Percentiles rank a stretch among this genome's conserved stretches.
These are phyloP conservation scores for Lecanicillium sp. DNA, from an alignment of 2,329 filamentous ascomycete genomes.

Conservation along the genomic window DNA sequence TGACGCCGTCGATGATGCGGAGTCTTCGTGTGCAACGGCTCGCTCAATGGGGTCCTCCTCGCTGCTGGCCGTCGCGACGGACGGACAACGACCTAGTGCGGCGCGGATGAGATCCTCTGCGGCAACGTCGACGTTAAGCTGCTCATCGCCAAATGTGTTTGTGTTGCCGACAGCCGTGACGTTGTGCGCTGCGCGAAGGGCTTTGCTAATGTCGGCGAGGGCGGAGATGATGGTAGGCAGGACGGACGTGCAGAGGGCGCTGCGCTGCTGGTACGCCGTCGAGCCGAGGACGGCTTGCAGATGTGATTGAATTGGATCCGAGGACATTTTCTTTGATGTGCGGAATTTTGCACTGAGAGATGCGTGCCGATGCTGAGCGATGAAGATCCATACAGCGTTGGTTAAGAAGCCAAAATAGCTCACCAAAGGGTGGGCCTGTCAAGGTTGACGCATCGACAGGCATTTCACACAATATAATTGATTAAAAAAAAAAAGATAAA, in stretches of 20 bases:
- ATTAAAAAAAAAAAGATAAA: too few species aligned
- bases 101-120: conserved; percentile 44
- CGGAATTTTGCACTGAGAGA: too few species aligned
- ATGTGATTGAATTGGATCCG: conserved; percentile 4
- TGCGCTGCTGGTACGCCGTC: conserved; percentile 17
- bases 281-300: conserved; percentile 21
- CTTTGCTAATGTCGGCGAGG: conserved; percentile 38
- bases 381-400: neutral
- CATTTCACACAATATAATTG: neutral
- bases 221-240: conserved; percentile 42
- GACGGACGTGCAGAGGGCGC: conserved; percentile 37
- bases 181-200: conserved; percentile 38
- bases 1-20: neutral
- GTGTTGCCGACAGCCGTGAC: conserved; percentile 43
- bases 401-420: conserved; percentile 4
- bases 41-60: conserved; percentile 55
- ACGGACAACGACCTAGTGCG: conserved; percentile 36
- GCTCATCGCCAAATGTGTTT: conserved; percentile 54
- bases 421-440: conserved; percentile 7
- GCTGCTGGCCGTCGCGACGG: conserved; percentile 47
- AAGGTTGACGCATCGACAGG: neutral
- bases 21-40: conserved; percentile 18
- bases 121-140: conserved; percentile 52
- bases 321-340: neutral
- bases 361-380: neutral